phyloP scores from a whole-genome alignment of 2,329 filamentous ascomycete species.

The Cercospora brassicicola region DNA sequence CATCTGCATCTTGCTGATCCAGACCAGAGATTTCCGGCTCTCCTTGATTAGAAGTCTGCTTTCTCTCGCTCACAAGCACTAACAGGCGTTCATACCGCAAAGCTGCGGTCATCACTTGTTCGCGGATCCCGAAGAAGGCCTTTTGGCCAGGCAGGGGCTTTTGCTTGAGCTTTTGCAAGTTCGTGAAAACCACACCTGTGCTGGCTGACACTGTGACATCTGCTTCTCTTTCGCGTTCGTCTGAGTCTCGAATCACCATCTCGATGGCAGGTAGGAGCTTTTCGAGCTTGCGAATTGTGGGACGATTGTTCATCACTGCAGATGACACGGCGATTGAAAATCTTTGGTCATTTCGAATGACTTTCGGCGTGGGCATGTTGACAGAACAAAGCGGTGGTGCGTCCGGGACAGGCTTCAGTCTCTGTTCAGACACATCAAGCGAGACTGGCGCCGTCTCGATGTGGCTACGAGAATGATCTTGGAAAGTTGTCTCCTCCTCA shows the following conservation, averaged over 20 bases:
- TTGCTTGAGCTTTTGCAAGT: constrained; percentile 71
- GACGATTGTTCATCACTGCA: neutral
- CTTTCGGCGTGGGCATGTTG: neutral
- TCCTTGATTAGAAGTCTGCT: constrained; percentile 26
- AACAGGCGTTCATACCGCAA: constrained; percentile 66
- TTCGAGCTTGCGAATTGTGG: constrained; percentile 51
- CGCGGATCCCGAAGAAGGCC: constrained; percentile 50
- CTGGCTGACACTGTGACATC: constrained; percentile 71
- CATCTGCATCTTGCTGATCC: constrained; percentile 37
- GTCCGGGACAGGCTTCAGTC: neutral
- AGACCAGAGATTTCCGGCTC: constrained; percentile 32
- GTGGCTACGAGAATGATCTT: neutral
- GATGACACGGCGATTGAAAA: neutral
- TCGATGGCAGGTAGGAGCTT: constrained; percentile 51
- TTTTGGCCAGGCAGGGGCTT: constrained; percentile 64
- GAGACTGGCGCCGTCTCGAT: too few relatives aligned
- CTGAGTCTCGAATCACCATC: constrained; percentile 60
- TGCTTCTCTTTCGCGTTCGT: constrained; percentile 52
- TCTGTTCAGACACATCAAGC: neutral
- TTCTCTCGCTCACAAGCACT: constrained; percentile 59
- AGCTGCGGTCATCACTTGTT: constrained; percentile 56
- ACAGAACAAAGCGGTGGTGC: neutral
- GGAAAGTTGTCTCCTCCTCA: neutral
- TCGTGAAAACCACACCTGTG: constrained; percentile 69
- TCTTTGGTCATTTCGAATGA: neutral